phyloP scores from a whole-genome alignment of 164 flowering plant species.

The Umbellularia californica region DNA sequence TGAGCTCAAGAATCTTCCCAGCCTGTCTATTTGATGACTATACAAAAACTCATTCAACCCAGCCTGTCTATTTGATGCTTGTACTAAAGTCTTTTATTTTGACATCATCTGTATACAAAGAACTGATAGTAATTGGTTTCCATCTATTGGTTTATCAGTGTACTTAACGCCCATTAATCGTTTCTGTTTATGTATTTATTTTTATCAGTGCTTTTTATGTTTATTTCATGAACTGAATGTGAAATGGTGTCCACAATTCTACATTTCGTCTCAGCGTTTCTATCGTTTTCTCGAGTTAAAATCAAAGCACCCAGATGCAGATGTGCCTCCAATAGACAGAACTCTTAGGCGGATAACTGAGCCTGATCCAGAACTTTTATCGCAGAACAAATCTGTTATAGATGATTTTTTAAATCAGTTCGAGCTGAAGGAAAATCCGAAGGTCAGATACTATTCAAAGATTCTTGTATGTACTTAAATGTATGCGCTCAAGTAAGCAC shows the following conservation, averaged over 20 bases:
- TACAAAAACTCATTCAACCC: too few relatives aligned
- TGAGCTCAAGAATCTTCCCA: too few relatives aligned
- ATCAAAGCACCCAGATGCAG: slow-evolving; percentile 67
- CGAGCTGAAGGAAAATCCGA: slow-evolving; percentile 74
- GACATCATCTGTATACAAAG: too few relatives aligned
- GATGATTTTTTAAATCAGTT: slow-evolving; percentile 52
- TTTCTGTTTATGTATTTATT: not conserved
- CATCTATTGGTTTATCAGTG: not conserved
- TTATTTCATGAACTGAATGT: not conserved
- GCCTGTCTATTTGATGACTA: too few relatives aligned
- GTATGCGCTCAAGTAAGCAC: too few relatives aligned
- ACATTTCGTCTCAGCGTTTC: slow-evolving; percentile 57
- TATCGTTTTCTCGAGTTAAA: slow-evolving; percentile 68
- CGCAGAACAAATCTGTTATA: slow-evolving; percentile 40
- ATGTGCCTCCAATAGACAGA: slow-evolving; percentile 78
- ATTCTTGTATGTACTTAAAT: not conserved
- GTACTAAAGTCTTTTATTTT: too few relatives aligned
- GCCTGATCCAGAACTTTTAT: slow-evolving; percentile 68
- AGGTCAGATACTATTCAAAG: slow-evolving; percentile 33
- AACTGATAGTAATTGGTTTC: too few relatives aligned
- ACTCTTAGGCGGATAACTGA: slow-evolving; percentile 69
- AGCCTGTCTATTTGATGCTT: too few relatives aligned
- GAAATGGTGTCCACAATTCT: not conserved
- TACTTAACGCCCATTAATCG: not conserved
- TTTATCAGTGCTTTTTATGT: too few relatives aligned